A percentile compares a stretch with the other conserved stretches of the same genome.
These are phyloP conservation scores for Leptomonas pyrrhocoris DNA, from an alignment of 208 protist genomes.

Conservation along the genomic window DNA sequence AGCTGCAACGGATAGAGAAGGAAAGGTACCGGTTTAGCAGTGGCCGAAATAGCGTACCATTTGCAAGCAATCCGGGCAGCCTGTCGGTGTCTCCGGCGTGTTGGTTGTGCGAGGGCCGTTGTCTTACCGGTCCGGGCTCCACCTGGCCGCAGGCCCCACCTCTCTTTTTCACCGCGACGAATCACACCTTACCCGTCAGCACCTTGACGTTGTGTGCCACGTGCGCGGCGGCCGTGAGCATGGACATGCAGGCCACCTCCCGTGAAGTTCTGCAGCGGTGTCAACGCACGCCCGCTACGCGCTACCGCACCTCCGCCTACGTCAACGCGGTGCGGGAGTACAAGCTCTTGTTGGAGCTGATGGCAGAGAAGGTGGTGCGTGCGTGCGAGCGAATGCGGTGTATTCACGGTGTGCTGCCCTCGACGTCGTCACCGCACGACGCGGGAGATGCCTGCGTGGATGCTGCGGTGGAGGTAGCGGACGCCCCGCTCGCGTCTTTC, in stretches of 20 bases:
- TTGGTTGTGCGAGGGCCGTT: slow-evolving; percentile 57
- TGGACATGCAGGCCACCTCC: slow-evolving; percentile 14
- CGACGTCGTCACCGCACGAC: no score
- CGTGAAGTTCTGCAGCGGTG: slow-evolving; percentile 41
- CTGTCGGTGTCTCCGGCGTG: slow-evolving; percentile 11
- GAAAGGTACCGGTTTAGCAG: background rate
- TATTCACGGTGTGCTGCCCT: slow-evolving; percentile 1
- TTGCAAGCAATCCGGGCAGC: background rate
- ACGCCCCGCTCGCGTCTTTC: slow-evolving; percentile 17
- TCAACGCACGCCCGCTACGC: slow-evolving; percentile 32
- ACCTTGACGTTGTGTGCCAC: slow-evolving; percentile 44
- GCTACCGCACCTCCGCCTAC: slow-evolving; percentile 40
- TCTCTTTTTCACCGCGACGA: slow-evolving; percentile 28
- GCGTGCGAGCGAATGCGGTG: slow-evolving; percentile 29
- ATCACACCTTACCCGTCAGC: slow-evolving; percentile 10
- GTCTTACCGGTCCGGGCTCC: slow-evolving; percentile 26
- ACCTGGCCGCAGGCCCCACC: slow-evolving; percentile 27
- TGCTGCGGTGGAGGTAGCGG: background rate
- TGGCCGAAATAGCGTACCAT: background rate
- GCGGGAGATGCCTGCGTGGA: background rate
- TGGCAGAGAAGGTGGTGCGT: slow-evolving; percentile 34
- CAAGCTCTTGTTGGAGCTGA: slow-evolving; percentile 48
- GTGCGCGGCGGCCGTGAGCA: slow-evolving; percentile 40
- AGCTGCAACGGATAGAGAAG: background rate
- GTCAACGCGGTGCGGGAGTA: slow-evolving; percentile 55